These are phyloP conservation scores for Plasmodium knowlesi DNA, from an alignment of 169 alveolate species.

Conservation along the genomic window DNA sequence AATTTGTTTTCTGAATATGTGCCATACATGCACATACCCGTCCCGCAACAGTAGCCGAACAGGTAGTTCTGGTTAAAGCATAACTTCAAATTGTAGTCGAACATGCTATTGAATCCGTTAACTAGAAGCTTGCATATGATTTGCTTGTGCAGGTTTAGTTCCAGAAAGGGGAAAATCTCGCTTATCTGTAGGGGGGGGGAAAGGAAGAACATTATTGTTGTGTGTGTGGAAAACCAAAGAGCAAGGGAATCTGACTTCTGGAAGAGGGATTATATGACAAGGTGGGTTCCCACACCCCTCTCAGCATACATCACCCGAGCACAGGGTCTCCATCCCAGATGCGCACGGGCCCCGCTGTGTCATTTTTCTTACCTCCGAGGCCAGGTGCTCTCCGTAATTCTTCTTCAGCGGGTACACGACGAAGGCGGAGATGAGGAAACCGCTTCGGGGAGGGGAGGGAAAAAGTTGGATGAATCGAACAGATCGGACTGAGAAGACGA, in stretches of 20 bases:
- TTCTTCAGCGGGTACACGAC: slow-evolving; percentile 69
- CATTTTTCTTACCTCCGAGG: slow-evolving; percentile 46
- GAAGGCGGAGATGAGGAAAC: slow-evolving; percentile 72
- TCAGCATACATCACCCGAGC: too few relatives aligned
- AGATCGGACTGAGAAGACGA: not conserved
- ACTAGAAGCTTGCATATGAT: slow-evolving; percentile 64
- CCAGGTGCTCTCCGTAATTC: slow-evolving; percentile 57
- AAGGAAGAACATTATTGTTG: too few relatives aligned
- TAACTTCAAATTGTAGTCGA: slow-evolving; percentile 49
- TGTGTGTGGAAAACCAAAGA: too few relatives aligned
- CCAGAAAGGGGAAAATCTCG: slow-evolving; percentile 74
- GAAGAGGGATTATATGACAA: not conserved
- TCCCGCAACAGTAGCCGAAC: slow-evolving; percentile 65
- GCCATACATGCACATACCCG: slow-evolving; percentile 63
- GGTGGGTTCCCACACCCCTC: too few relatives aligned
- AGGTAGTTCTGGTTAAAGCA: slow-evolving; percentile 60
- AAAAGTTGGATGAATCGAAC: not conserved
- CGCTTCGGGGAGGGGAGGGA: slow-evolving; percentile 9
- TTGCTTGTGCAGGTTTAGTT: slow-evolving; percentile 74
- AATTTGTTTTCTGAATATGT: slow-evolving; percentile 58
- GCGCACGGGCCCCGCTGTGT: not conserved
- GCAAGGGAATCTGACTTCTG: too few relatives aligned
- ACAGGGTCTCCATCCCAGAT: not conserved
- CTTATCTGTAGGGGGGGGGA: slow-evolving; percentile 22
- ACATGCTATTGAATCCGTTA: slow-evolving; percentile 71